Percentiles rank a stretch among this genome's conserved stretches.
These are phyloP conservation scores for Clausena lansium DNA, from an alignment of 345 rosid species.

Conservation along the genomic window DNA sequence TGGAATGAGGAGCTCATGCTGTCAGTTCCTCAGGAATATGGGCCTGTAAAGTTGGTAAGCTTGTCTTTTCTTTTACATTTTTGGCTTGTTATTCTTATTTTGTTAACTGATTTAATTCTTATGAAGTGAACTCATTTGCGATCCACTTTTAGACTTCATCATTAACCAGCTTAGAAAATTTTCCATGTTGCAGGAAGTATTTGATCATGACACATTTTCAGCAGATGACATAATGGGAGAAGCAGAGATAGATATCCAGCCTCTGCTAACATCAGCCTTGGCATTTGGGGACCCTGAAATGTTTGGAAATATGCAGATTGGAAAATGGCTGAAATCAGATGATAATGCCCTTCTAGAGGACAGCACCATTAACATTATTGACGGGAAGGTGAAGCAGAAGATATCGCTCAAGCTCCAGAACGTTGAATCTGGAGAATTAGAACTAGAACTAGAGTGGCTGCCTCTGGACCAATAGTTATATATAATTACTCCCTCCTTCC, in stretches of 20 bases:
- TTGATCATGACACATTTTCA: slow-evolving; percentile 83
- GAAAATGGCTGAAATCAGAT: slow-evolving; percentile 84
- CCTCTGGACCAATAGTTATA: slow-evolving; percentile 64
- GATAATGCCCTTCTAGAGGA: slow-evolving; percentile 91
- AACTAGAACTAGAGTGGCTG: slow-evolving; percentile 76
- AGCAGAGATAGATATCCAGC: slow-evolving; percentile 90
- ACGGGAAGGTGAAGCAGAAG: slow-evolving; percentile 89
- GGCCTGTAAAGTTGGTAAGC: slow-evolving; percentile 66
- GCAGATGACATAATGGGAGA: slow-evolving; percentile 99
- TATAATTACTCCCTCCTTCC: background rate
- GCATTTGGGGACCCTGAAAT: slow-evolving; percentile 84
- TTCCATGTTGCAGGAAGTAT: slow-evolving; percentile 63
- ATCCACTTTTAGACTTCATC: background rate
- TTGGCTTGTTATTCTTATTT: background rate
- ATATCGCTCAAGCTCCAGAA: slow-evolving; percentile 82
- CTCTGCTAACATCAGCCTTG: slow-evolving; percentile 90
- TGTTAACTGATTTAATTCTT: background rate
- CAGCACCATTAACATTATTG: slow-evolving; percentile 76
- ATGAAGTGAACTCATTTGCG: background rate
- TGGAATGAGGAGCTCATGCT: slow-evolving; percentile 87
- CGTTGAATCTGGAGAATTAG: slow-evolving; percentile 86
- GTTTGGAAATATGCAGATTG: slow-evolving; percentile 94
- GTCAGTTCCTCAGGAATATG: slow-evolving; percentile 63
- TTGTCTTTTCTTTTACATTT: background rate
- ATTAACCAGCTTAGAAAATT: background rate